A percentile compares a stretch with the other conserved stretches of the same genome.
Evolutionary conservation across 208 protist genomes (phyloP).

Genomic region (Trichomonas vaginalis): DNA sequence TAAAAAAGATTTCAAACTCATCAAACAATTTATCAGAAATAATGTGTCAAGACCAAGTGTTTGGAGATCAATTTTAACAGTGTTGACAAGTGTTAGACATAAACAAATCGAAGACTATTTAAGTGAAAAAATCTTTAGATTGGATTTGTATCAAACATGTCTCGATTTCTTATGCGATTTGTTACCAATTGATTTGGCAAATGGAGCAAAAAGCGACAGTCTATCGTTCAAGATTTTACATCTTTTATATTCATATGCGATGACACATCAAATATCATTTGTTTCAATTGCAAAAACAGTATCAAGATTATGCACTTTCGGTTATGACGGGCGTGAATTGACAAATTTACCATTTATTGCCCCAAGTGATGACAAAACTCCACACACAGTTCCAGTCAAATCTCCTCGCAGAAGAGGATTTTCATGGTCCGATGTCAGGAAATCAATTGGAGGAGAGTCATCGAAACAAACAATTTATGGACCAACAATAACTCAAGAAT

Average conservation of each 20-base stretch:
- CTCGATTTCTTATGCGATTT: background rate
- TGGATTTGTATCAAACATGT: background rate
- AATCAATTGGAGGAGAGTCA: background rate
- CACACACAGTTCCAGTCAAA: background rate
- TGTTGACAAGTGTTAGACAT: background rate
- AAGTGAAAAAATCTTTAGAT: background rate
- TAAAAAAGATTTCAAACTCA: background rate
- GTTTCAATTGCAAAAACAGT: background rate
- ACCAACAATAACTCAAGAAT: background rate
- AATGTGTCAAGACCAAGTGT: background rate
- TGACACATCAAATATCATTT: background rate
- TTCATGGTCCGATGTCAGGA: background rate
- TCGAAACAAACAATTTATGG: background rate
- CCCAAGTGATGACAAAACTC: background rate
- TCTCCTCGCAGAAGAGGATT: background rate
- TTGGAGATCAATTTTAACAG: background rate
- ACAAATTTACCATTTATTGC: background rate
- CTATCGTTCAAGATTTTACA: background rate
- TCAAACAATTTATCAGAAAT: background rate
- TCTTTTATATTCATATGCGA: background rate
- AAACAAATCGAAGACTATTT: background rate
- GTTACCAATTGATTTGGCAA: background rate
- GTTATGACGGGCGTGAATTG: background rate
- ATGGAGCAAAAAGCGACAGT: background rate
- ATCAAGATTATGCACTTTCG: background rate